Base-by-base conservation (phyloP, 768 basidiomycete species). In the Mycena maculata region DNA sequence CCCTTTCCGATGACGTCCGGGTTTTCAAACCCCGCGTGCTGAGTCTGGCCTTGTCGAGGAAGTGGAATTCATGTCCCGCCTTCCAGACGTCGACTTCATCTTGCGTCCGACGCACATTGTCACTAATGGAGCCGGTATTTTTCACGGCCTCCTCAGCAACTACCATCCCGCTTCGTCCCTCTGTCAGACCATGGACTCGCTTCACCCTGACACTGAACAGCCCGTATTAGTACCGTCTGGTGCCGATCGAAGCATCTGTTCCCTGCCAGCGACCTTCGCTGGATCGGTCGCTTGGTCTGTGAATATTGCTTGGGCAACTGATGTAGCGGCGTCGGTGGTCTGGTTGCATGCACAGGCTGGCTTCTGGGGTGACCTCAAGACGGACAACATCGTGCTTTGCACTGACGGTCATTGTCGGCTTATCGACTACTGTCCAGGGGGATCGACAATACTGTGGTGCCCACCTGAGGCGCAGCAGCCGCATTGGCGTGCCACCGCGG, bases 91-190 rank as follows among this genome's bases (percentile, higher is more conserved):
- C 53, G 53, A 55, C 38, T 55, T 55, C 30, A 12, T 55, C 13
- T 15, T 55, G 33, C 53, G 33, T 38, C 53, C 53, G 22, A 55
- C 53, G 36, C 53, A 55, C 38, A 23, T 55, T 9, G 53, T 55
- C 8, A 9, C 25, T 10, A 33, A 55, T 41, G 53, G 39, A 36
- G 53, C 33, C 20, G 53, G 53, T 7, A 4, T 12, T 27, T 41
- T 28, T 16, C 36, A 39, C 15, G 53, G 53, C 11, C 22, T 55
- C 25, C 31, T 55, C 53, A n/a, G 18, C n/a, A 16, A n/a, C 20
- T 25, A 55, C 30, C 53, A 55, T 55, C 53, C 53, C 22, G 53
- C 53, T 55, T 38, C 53, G 10, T 55, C 53, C 53, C 53, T 55
- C 30, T 16, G 33, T 27, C 31, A 15, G 13, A 41, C 38, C 6